phyloP scores from a whole-genome alignment of 176 grass and related monocot species.

The Carex kokanica region DNA sequence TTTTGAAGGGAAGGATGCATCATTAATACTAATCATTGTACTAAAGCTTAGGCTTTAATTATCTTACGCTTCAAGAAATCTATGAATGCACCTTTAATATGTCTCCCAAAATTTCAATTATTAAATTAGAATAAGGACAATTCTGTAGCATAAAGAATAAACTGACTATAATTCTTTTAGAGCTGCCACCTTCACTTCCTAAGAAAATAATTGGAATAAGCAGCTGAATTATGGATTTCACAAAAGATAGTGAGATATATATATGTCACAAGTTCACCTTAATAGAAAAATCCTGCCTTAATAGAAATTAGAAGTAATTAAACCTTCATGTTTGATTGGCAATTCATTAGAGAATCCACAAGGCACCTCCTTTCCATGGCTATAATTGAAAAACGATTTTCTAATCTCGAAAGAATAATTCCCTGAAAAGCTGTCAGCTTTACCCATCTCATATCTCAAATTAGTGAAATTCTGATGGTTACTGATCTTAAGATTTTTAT shows the following conservation, averaged over 20 bases:
- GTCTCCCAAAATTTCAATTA: neutral
- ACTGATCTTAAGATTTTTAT: constrained; percentile 36
- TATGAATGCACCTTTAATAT: neutral
- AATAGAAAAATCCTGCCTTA: neutral
- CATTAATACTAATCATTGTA: constrained; percentile 14
- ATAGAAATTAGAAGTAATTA: constrained; percentile 10
- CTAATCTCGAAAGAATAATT: constrained; percentile 54
- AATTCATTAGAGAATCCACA: constrained; percentile 73
- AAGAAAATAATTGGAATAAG: neutral
- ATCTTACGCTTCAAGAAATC: constrained; percentile 11
- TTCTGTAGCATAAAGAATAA: neutral
- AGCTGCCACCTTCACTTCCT: neutral
- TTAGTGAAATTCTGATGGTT: neutral
- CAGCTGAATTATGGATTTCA: neutral
- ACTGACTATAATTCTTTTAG: neutral
- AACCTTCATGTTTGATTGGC: constrained; percentile 49
- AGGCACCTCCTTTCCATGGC: constrained; percentile 40
- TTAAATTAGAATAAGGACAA: neutral
- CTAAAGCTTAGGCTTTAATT: neutral
- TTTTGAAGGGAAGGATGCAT: neutral
- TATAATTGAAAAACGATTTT: constrained; percentile 54
- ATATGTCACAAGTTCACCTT: neutral
- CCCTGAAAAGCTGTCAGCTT: constrained; percentile 45
- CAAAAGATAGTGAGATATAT: neutral
- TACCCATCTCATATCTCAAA: constrained; percentile 44